phyloP scores from a whole-genome alignment of 2,329 filamentous ascomycete species.

The Ophiocordyceps camponoti-leonardi region DNA sequence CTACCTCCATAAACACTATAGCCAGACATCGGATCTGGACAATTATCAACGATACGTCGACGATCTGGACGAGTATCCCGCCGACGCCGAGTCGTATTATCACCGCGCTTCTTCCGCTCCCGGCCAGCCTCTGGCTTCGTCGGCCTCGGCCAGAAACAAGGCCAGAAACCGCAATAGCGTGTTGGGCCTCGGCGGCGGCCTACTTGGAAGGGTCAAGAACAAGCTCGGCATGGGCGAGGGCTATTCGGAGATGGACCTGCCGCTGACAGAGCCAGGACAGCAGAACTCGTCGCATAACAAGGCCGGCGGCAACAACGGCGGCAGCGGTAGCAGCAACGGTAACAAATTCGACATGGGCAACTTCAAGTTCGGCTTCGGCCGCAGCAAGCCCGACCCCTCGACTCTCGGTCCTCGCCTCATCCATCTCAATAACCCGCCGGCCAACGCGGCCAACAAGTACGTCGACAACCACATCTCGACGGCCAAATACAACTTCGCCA shows the following conservation, averaged over 20 bases:
- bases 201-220: constrained; percentile 77
- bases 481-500: constrained; percentile 87
- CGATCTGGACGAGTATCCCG: constrained; percentile 66
- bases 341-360: constrained; percentile 52
- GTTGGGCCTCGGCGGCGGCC: constrained; percentile 66
- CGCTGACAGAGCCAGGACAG: constrained; percentile 58
- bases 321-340: constrained; percentile 19
- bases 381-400: constrained; percentile 72
- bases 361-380: constrained; percentile 87
- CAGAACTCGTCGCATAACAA: constrained; percentile 11
- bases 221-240: constrained; percentile 74
- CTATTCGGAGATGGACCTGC: constrained; percentile 97
- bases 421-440: constrained; percentile 87
- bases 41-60: constrained; percentile 87
- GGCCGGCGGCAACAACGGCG: constrained; percentile 2
- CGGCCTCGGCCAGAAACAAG: constrained; percentile 21
- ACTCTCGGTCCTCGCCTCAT: constrained; percentile 86
- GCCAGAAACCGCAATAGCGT: constrained; percentile 77
- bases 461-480: constrained; percentile 95
- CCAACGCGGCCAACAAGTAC: constrained; percentile 79
- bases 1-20: constrained; percentile 35
- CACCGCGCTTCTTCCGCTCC: constrained; percentile 43
- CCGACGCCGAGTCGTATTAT: constrained; percentile 69
- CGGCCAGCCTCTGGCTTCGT: constrained; percentile 30
- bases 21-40: constrained; percentile 65